Evolutionary conservation across 768 basidiomycete genomes (phyloP).

Genomic region (Tephrocybe sp.): DNA sequence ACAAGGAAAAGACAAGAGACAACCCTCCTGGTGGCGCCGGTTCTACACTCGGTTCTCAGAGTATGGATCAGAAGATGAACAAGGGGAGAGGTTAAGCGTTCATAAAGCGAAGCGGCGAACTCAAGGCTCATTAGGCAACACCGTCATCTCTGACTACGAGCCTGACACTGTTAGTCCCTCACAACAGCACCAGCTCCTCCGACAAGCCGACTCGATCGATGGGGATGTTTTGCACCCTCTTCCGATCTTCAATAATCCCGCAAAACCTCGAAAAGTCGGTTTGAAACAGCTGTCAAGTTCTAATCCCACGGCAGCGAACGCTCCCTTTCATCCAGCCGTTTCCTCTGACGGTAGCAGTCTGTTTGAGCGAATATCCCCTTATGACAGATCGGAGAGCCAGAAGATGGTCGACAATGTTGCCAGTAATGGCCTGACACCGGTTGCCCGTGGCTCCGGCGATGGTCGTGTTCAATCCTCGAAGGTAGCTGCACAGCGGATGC

Average conservation of each 20-base stretch:
- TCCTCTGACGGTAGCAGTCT: slow-evolving; percentile 22
- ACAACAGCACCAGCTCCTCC: slow-evolving; percentile 22
- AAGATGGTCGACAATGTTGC: neutral
- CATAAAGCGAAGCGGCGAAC: slow-evolving; percentile 11
- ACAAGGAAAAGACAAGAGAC: slow-evolving; percentile 22
- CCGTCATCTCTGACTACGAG: slow-evolving; percentile 18
- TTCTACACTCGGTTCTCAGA: slow-evolving; percentile 55
- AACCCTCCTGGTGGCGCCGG: slow-evolving; percentile 58
- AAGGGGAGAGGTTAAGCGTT: slow-evolving; percentile 11
- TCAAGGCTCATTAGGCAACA: slow-evolving; percentile 5
- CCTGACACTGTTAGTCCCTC: slow-evolving; percentile 40
- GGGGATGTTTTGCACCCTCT: slow-evolving; percentile 16
- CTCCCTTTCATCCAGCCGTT: neutral
- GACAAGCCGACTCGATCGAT: slow-evolving; percentile 15
- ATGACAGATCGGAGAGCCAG: slow-evolving; percentile 6
- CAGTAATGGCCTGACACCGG: no score
- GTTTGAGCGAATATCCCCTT: slow-evolving; percentile 26
- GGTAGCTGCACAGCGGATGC: no score
- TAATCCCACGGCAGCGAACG: neutral
- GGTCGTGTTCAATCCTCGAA: no score
- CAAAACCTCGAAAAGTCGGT: slow-evolving; percentile 7
- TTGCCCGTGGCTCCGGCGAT: no score
- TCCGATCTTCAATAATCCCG: slow-evolving; percentile 16
- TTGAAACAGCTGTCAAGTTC: no score
- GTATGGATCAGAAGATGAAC: slow-evolving; percentile 27